Evolutionary conservation across 768 basidiomycete species (phyloP).

Genomic region (Collybiopsis luxurians): DNA sequence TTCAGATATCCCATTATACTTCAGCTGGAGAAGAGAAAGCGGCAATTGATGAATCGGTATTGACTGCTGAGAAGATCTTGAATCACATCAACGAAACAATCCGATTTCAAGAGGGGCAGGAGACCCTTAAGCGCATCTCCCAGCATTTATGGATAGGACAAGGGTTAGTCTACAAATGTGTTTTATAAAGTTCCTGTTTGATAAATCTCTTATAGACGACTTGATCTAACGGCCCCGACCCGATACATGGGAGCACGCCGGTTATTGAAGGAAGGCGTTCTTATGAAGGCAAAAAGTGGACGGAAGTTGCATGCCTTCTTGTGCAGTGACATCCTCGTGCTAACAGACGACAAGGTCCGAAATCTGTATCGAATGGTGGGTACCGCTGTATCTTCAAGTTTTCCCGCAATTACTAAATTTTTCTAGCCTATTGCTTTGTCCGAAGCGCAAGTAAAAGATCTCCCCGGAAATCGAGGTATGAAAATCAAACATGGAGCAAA

Average conservation of each 20-base stretch:
- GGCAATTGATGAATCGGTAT: slow-evolving; percentile 51
- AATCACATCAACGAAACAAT: slow-evolving; percentile 87
- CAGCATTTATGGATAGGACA: slow-evolving; percentile 86
- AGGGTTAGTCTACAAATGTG: slow-evolving; percentile 52
- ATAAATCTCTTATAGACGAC: slow-evolving; percentile 60
- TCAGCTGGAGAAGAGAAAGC: slow-evolving; percentile 60
- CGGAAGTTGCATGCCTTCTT: slow-evolving; percentile 73
- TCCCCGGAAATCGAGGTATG: slow-evolving; percentile 50
- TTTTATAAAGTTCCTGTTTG: no score
- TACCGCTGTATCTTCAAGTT: slow-evolving; percentile 1
- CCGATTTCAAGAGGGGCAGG: slow-evolving; percentile 75
- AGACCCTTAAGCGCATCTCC: slow-evolving; percentile 72
- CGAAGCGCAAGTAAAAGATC: slow-evolving; percentile 58
- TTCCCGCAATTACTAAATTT: not conserved
- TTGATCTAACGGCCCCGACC: slow-evolving; percentile 91
- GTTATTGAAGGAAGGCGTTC: slow-evolving; percentile 74
- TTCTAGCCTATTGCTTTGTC: slow-evolving; percentile 71
- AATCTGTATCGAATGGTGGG: slow-evolving; percentile 83
- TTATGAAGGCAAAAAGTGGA: slow-evolving; percentile 84
- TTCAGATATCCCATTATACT: slow-evolving; percentile 76
- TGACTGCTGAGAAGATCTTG: slow-evolving; percentile 70
- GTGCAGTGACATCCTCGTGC: slow-evolving; percentile 86
- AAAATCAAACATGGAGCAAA: no score
- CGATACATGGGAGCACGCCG: slow-evolving; percentile 77
- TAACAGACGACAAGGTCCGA: slow-evolving; percentile 70